These are phyloP conservation scores for Leavenworthia alabamica DNA, from an alignment of 345 rosid genomes.

Conservation along the genomic window DNA sequence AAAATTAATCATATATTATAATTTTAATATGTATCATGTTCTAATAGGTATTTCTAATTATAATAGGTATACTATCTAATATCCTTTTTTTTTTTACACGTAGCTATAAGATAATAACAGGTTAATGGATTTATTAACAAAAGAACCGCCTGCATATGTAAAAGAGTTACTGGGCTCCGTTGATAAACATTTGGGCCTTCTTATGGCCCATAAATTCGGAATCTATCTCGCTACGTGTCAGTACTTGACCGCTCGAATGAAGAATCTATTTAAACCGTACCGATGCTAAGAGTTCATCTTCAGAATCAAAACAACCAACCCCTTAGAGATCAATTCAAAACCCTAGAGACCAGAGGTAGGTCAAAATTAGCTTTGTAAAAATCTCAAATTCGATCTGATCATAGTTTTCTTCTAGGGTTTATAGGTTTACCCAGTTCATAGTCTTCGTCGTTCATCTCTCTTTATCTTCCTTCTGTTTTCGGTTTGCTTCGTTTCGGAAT, in stretches of 20 bases:
- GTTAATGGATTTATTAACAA: too few relatives aligned
- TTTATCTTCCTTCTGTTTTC: neutral
- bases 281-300: neutral
- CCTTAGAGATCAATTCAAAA: constrained; percentile 20
- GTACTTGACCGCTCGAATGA: constrained; percentile 25
- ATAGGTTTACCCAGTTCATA: constrained; percentile 1
- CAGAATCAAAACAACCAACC: constrained; percentile 16
- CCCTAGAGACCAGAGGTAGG: constrained; percentile 24
- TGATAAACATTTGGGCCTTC: neutral
- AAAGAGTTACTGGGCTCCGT: neutral
- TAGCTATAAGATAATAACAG: too few relatives aligned
- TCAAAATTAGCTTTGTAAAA: neutral
- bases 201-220: neutral
- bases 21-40: too few relatives aligned
- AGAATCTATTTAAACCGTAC: constrained; percentile 27
- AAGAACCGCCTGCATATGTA: neutral
- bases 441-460: constrained; percentile 1
- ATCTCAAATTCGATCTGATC: neutral
- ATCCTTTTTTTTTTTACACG: too few relatives aligned
- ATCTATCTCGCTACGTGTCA: constrained; percentile 24
- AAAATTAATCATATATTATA: too few relatives aligned
- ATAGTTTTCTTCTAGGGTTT: neutral
- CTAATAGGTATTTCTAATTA: too few relatives aligned
- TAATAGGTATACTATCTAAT: too few relatives aligned
- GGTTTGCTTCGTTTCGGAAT: neutral